Conservation (phyloP, 345 rosid species). For the Eucalyptus lansdowneana region DNA sequence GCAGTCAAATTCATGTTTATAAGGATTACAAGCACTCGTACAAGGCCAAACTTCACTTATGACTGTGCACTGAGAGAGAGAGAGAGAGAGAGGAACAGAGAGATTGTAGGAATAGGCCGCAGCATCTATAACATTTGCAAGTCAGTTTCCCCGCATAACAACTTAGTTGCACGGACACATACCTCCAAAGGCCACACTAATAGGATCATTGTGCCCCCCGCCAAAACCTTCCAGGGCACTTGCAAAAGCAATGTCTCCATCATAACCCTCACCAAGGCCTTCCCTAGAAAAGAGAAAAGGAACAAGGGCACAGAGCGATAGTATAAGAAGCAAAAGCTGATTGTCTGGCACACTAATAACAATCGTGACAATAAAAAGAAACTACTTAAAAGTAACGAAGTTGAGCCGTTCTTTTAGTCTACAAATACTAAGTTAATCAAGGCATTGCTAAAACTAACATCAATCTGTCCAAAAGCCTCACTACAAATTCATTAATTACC, state of each 20-base stretch:
- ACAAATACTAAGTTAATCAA: not conserved
- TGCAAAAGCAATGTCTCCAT: not conserved
- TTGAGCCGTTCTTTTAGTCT: not conserved
- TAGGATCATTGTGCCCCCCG: conserved; percentile 98
- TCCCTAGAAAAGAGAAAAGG: conserved; percentile 44
- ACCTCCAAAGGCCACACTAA: conserved; percentile 99
- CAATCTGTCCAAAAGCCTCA: not conserved
- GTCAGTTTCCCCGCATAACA: not conserved
- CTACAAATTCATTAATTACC: not conserved
- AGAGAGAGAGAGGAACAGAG: not conserved
- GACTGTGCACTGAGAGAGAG: not conserved
- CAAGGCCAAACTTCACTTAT: not conserved
- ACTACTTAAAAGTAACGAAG: not conserved
- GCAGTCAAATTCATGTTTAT: not conserved
- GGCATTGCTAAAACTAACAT: not conserved
- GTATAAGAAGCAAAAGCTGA: not conserved
- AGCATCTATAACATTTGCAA: not conserved
- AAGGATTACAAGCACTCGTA: not conserved
- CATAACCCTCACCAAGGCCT: conserved; percentile 29
- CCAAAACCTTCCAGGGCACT: conserved; percentile 39
- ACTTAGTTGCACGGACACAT: not conserved
- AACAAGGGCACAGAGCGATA: not conserved
- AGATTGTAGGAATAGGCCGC: not conserved
- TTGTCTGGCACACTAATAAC: not conserved
- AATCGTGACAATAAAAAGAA: not conserved